Evolutionary conservation across 2,329 filamentous ascomycete genomes (phyloP).

Genomic region (Diaporthe eres): DNA sequence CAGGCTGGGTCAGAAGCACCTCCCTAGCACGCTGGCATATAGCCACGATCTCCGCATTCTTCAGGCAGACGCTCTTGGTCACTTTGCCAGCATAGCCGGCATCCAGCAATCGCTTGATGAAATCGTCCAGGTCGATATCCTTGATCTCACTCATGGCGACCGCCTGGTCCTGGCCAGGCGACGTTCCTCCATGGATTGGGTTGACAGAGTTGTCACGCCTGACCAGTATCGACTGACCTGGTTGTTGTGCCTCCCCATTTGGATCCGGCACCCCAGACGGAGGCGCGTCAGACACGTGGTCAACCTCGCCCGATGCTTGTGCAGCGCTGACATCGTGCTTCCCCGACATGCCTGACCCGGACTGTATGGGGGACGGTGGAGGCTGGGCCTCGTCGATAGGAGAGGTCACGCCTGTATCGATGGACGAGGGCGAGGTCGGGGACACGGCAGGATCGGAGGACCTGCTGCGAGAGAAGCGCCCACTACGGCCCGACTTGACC

Average conservation of each 20-base stretch:
- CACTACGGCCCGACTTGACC: slow-evolving; percentile 78
- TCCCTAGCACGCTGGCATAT: slow-evolving; percentile 93
- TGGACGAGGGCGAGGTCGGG: slow-evolving; percentile 57
- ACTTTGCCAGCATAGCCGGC: slow-evolving; percentile 97
- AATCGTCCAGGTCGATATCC: slow-evolving; percentile 94
- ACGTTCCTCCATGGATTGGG: slow-evolving; percentile 69
- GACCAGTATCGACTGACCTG: slow-evolving; percentile 91
- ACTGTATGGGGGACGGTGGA: slow-evolving; percentile 91
- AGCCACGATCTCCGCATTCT: slow-evolving; percentile 96
- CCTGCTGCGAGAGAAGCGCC: slow-evolving; percentile 61
- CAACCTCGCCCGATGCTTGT: slow-evolving; percentile 90
- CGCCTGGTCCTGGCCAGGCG: slow-evolving; percentile 64
- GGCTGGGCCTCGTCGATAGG: slow-evolving; percentile 67
- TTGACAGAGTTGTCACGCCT: slow-evolving; percentile 81
- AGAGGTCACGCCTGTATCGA: slow-evolving; percentile 59
- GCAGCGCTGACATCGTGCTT: slow-evolving; percentile 85
- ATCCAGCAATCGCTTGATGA: slow-evolving; percentile 94
- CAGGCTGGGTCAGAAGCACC: slow-evolving; percentile 90
- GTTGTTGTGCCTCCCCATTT: slow-evolving; percentile 73
- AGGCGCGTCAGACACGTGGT: slow-evolving; percentile 92
- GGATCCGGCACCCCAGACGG: slow-evolving; percentile 76
- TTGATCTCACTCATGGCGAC: slow-evolving; percentile 94
- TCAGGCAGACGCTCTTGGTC: slow-evolving; percentile 96
- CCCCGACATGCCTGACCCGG: slow-evolving; percentile 78
- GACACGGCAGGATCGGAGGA: slow-evolving; percentile 60